These are phyloP conservation scores for Cladobotryum protrusum DNA, from an alignment of 2,329 filamentous ascomycete genomes.

Conservation along the genomic window DNA sequence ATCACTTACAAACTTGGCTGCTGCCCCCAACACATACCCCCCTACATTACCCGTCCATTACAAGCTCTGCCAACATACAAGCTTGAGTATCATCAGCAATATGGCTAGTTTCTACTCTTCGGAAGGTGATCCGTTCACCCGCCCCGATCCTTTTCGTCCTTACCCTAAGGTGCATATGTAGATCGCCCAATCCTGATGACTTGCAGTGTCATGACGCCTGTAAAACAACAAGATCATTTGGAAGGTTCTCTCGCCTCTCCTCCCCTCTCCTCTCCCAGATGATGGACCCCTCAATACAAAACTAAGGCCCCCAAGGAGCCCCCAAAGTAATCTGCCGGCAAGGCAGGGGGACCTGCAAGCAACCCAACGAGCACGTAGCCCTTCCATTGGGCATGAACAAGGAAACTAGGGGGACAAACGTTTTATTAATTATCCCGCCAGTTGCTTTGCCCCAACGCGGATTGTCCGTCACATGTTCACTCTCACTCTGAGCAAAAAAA, in stretches of 20 bases:
- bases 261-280: no score
- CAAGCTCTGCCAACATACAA: no score
- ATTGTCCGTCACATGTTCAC: not conserved
- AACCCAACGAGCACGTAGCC: not conserved
- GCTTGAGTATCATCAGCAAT: not conserved
- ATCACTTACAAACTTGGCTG: no score
- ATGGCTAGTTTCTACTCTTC: not conserved
- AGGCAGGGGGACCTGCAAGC: constrained; percentile 1
- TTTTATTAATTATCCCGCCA: no score
- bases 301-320: not conserved
- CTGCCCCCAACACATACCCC: no score
- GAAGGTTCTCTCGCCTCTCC: no score
- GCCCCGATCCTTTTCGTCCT: not conserved
- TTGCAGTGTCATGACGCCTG: not conserved
- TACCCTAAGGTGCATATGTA: not conserved
- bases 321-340: not conserved
- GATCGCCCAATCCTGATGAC: not conserved
- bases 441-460: not conserved
- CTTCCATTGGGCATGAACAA: not conserved
- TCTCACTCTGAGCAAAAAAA: not conserved
- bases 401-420: not conserved
- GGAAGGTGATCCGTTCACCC: not conserved
- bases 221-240: not conserved
- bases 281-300: no score
- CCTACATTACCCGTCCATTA: no score